Base-by-base conservation (phyloP, 2,329 filamentous ascomycete genomes). In the Sporothrix brunneoviolacea region DNA sequence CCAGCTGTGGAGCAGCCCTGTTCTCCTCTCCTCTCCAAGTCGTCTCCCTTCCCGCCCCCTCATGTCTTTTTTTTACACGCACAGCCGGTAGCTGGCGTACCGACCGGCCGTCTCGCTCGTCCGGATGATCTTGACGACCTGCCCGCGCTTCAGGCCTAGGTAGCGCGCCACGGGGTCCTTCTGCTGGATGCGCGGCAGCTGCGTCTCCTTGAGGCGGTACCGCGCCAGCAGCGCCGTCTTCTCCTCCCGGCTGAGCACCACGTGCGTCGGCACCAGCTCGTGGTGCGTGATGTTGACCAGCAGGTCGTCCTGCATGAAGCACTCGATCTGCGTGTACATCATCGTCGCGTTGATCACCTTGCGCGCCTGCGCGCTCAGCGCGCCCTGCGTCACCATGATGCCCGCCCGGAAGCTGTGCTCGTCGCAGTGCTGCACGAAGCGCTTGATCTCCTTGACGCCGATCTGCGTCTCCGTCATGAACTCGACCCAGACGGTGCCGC, bases 231-330 rank as follows among this genome's bases (percentile, higher is more conserved):
- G 72, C 33, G 86, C 85, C 41, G 73, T 72, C 79, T 96, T 96
- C 75, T 98, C 93, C 62, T 94, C 89, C 40, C 83, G 79, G 62
- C 88, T 95, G 51, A 98, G 80, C 54, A 97, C 72, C 33, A 97
- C 84, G 65, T 98, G 93, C 66, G 87, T 90, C 39, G 93, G 93
- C 27, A 98, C 93, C 50, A 98, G 79, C 70, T 97, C 91, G 72
- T 98, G 93, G 68, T 91, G 88, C 53, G 91, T 97, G 68, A 98
- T 97, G 72, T 98, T 98, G 69, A 98, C 91, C 54, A 97, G 77
- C 61, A 98, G 71, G 70, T 98, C 93, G 67, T 93, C 86, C 75
- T 97, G 93, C 61, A 91, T 81, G 73, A 98, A 98, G 65, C 89
- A 88, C 74, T 98, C 93, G 63, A 96, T 88, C 63, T 87, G 82